Evolutionary conservation across 129 eudicot species (phyloP), one percentile per base, ranked within the genome.

Genomic region (Tagetes erecta): DNA sequence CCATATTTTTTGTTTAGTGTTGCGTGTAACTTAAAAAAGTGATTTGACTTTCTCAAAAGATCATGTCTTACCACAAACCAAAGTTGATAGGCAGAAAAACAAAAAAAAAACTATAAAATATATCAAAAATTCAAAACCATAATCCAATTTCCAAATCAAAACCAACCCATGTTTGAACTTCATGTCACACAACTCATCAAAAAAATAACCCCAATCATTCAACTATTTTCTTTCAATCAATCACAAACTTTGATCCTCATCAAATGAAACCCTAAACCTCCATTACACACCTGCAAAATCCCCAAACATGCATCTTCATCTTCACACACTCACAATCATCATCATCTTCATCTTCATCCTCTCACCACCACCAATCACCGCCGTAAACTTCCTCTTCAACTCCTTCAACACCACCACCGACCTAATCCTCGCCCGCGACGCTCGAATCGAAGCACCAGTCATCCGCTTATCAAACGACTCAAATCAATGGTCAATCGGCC

Each of bases 381-480:
- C 96, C 81, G 78, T 84, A 27, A 91, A 90, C 78, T 86, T 87
- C 79, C 76, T 90, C 52, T 82, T n/a, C 78, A 85, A 85, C 81
- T 85, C 96, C 79, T 86, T 90, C 78, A 66, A 74, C 64, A 10
- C 71, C 84, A 64, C 76, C 71, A 13, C 89, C 68, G 20, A 65
- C 59, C 80, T 83, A 10, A 67, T 27, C 5, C 46, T 87, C 39
- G 4, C 67, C 34, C 80, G 85, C 46, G 93, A 90, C 79, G 87
- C 93, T 27, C 84, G 85, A 20, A 50, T 87, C 82, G 89, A 85
- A 73, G 80, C 91, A 0, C 87, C 96, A 0, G 86, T 78, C 2
- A 80, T 87, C 83, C 96, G 86, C 2, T 72, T 90, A 50, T 82
- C 91, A 33, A 87, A 85, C 68, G 91, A 84, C 77, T 76, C 91